These are phyloP conservation scores for Dactylonectria estremocensis DNA, from an alignment of 2,329 filamentous ascomycete species.

Conservation along the genomic window DNA sequence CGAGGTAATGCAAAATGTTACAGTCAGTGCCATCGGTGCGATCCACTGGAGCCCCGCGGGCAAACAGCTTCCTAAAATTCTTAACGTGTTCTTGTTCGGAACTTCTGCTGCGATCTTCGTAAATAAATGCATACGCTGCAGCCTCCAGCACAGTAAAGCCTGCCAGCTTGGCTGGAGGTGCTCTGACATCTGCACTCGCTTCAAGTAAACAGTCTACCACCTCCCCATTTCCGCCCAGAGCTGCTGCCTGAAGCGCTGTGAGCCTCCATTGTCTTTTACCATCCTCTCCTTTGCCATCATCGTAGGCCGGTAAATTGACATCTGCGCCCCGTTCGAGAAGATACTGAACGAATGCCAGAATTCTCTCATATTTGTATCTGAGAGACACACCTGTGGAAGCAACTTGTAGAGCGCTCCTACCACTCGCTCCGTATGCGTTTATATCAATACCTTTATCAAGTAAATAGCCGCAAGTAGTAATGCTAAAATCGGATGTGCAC, in stretches of 20 bases:
- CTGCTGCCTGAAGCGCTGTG: conserved; percentile 13
- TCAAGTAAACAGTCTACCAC: conserved; percentile 10
- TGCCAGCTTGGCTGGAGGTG: background rate
- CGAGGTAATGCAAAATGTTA: background rate
- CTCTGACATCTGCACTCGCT: background rate
- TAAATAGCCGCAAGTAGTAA: background rate
- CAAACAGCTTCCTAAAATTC: background rate
- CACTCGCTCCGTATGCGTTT: background rate
- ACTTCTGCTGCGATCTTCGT: no score
- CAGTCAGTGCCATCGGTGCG: background rate
- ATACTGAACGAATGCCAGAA: conserved; percentile 1
- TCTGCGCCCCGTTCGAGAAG: conserved; percentile 11
- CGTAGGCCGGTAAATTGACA: conserved; percentile 3
- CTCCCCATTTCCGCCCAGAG: background rate
- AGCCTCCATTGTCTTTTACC: background rate
- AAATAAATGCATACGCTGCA: background rate
- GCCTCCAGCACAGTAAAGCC: conserved; percentile 5
- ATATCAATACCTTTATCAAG: conserved; percentile 7
- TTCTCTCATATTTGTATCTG: no score
- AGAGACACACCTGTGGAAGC: background rate
- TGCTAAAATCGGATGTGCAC: rapidly evolving
- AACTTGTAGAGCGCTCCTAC: conserved; percentile 6
- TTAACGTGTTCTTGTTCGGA: background rate
- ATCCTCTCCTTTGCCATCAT: background rate
- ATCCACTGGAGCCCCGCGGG: background rate